Evolutionary conservation across 2,329 filamentous ascomycete genomes (phyloP).

Genomic region (Talaromyces funiculosus): DNA sequence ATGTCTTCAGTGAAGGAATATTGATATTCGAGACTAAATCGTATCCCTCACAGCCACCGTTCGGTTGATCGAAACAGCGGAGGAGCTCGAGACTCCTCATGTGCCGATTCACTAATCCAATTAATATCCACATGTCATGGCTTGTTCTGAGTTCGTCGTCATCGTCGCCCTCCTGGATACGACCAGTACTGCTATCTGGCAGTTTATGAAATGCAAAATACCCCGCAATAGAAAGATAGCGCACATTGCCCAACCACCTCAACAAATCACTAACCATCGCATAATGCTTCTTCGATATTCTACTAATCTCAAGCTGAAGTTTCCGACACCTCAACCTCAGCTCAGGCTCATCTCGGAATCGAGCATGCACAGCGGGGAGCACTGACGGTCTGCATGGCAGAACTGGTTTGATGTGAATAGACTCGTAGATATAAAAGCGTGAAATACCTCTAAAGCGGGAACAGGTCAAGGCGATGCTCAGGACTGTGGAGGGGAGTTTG

Average conservation of each 20-base stretch:
- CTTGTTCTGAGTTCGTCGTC: neutral
- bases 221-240: neutral
- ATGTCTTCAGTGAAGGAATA: neutral
- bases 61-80: neutral
- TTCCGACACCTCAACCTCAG: neutral
- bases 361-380: neutral
- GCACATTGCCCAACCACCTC: neutral
- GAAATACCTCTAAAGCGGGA: neutral
- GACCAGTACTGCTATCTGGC: neutral
- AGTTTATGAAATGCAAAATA: neutral
- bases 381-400: neutral
- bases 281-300: neutral
- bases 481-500: neutral
- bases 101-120: neutral
- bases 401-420: neutral
- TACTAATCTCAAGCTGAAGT: neutral
- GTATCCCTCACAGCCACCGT: neutral
- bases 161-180: neutral
- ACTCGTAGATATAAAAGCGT: neutral
- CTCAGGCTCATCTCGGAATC: neutral
- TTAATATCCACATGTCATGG: neutral
- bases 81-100: neutral
- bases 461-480: neutral
- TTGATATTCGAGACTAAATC: neutral
- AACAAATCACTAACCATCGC: neutral